phyloP scores from a whole-genome alignment of 2,329 filamentous ascomycete genomes.

The Corynespora cassiicola region DNA sequence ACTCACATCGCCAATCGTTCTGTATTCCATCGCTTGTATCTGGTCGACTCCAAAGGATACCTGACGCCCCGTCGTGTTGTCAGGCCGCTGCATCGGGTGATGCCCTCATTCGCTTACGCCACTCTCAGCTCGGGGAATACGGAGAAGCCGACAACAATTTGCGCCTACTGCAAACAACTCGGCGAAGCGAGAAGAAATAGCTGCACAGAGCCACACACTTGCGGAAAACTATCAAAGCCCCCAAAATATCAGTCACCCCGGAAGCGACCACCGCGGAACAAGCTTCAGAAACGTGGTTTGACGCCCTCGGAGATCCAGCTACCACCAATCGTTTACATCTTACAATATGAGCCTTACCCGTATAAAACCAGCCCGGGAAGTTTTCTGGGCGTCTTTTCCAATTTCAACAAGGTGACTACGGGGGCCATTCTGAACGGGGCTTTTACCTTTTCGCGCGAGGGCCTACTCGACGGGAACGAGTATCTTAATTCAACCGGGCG shows the following conservation, averaged over 20 bases:
- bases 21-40: too few relatives aligned
- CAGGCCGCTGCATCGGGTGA: too few relatives aligned
- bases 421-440: conserved; percentile 24
- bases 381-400: conserved; percentile 29
- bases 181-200: neutral
- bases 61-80: too few relatives aligned
- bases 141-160: neutral
- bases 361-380: conserved; percentile 22
- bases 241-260: neutral
- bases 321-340: conserved; percentile 11
- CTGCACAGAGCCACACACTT: neutral
- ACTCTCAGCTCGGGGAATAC: too few relatives aligned
- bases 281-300: conserved; percentile 1
- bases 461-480: conserved; percentile 26
- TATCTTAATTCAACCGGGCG: conserved; percentile 27
- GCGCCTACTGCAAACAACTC: neutral
- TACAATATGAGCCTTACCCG: conserved; percentile 30
- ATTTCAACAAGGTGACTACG: conserved; percentile 22
- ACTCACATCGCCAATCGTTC: too few relatives aligned
- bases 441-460: conserved; percentile 30
- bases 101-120: too few relatives aligned
- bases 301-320: too few relatives aligned
- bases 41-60: too few relatives aligned
- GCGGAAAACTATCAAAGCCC: neutral
- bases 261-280: neutral